Conservation (phyloP, 1,284 basidiomycete species). For the Irpex lacteus region DNA sequence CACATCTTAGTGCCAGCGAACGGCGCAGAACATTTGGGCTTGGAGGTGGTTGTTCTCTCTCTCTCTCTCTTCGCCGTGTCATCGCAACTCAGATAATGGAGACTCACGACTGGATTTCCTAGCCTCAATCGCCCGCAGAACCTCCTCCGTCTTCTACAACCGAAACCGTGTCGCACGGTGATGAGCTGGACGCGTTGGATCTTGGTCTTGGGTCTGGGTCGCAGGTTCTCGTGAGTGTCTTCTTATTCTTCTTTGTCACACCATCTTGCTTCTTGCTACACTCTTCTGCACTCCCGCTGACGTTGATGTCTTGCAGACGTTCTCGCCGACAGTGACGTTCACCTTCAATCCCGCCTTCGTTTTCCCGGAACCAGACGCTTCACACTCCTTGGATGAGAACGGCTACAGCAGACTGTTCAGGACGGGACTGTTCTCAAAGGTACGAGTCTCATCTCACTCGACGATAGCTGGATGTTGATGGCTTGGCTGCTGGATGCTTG, state of each 20-base stretch:
- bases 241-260: not conserved
- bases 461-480: not conserved
- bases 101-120: not conserved
- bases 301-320: not conserved
- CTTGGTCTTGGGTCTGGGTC: not conserved
- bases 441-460: not conserved
- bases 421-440: conserved; percentile 7
- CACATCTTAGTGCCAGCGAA: conserved; percentile 6
- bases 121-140: not conserved
- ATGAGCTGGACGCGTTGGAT: not conserved
- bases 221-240: not conserved
- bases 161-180: not conserved
- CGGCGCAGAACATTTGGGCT: not conserved
- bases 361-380: conserved; percentile 2
- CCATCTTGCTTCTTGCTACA: not conserved
- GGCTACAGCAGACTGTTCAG: conserved; percentile 16
- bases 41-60: not conserved
- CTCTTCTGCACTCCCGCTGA: not conserved
- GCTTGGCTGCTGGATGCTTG: not conserved
- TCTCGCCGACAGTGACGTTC: conserved; percentile 9
- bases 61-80: not conserved
- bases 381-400: not conserved
- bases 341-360: conserved; percentile 8
- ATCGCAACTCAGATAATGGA: not conserved
- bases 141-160: not conserved